Base-by-base conservation (phyloP, 2,329 filamentous ascomycete species). In the Emergomyces africanus region DNA sequence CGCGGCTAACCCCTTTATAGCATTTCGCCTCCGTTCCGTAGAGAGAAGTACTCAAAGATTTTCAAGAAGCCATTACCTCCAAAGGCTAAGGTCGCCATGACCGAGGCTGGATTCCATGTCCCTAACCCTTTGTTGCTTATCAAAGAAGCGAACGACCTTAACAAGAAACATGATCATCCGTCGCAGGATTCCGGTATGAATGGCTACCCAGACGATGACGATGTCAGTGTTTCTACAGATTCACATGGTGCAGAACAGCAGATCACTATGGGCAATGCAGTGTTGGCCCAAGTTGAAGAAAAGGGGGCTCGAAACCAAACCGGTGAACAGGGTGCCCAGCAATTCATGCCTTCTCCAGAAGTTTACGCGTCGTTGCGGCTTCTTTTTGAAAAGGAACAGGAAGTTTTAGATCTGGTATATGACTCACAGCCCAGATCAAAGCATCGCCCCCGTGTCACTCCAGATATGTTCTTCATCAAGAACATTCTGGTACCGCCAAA, bases 391-490 rank as follows among this genome's bases (percentile, higher is more conserved):
- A 88, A 90, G 62, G 94, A 99, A 69, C 83, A 87, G 62, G 90
- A 96, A 49, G 80, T 99, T 37, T 72, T 99, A 49, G 80, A 84
- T 18, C 78, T 96, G n/a, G 77, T 99, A 4, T 99, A 96, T 74
- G 87, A 85, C 69, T 87, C 89, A 20, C 85, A 87, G 60, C 83
- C 86, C 4, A 68, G 72, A n/a, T 77, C 80, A 4, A 85, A 83
- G 69, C 82, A 80, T 59, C 74, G 78, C 42, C 74, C 74, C 6
- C 76, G 76, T 20, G 77, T 90, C n/a, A 84, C 78, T 2, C 83
- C 89, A 1, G 88, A 96, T 65, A 96, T 97, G 85, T 97, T 99
- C 75, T 99, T 99, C 75, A 79, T 97, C 59, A 85, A 88, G 59
- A 86, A 85, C 41, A 78, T 99, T 57, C 78, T 97, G 15, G 90